These are phyloP conservation scores for Hylodesmum podocarpum DNA, from an alignment of 306 rosid species.

Conservation along the genomic window DNA sequence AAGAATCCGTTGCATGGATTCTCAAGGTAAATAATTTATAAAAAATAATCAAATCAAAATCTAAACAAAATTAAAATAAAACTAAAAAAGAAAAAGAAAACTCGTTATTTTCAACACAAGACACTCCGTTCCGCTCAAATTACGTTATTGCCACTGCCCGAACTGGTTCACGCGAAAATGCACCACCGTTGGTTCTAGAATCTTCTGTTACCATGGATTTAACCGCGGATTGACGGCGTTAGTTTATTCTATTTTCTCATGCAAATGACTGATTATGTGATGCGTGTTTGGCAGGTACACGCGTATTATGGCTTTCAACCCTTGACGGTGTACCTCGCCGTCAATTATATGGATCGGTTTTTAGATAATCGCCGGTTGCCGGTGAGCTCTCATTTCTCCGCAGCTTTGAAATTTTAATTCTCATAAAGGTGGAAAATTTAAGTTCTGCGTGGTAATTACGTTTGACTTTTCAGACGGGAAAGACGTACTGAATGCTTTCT, in stretches of 20 bases:
- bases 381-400: conserved; percentile 45
- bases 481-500: background rate
- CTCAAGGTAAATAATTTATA: conserved; percentile 59
- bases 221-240: conserved; percentile 13
- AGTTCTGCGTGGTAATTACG: conserved; percentile 20
- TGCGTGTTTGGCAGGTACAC: conserved; percentile 53
- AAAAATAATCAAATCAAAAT: background rate
- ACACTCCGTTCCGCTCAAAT: background rate
- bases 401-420: background rate
- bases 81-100: background rate
- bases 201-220: background rate
- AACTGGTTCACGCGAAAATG: conserved; percentile 8
- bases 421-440: background rate
- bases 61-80: background rate
- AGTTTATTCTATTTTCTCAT: background rate
- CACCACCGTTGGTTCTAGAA: background rate
- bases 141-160: conserved; percentile 35
- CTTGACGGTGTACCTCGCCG: conserved; percentile 81
- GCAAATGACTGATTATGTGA: background rate
- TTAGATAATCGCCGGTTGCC: conserved; percentile 67
- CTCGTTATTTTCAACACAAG: background rate
- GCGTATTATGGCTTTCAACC: conserved; percentile 69
- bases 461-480: conserved; percentile 48
- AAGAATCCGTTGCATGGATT: conserved; percentile 84
- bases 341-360: conserved; percentile 86